Percentiles rank a stretch among this genome's conserved stretches.
Evolutionary conservation across 1,284 basidiomycete genomes (phyloP).

Genomic region (Pulveroboletus sp.): DNA sequence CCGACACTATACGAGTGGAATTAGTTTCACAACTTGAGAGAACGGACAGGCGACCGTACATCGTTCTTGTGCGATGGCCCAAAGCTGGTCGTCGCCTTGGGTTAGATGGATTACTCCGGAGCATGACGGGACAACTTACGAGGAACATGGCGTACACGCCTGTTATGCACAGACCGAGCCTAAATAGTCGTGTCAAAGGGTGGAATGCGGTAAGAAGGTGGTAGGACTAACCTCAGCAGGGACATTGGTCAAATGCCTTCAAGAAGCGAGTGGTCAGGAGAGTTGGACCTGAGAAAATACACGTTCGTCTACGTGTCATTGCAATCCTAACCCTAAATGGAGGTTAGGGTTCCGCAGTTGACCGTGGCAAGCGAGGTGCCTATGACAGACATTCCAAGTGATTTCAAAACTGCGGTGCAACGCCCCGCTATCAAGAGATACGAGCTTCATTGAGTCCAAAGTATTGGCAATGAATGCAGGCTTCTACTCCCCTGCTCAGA

Average conservation of each 20-base stretch:
- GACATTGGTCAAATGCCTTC: constrained; percentile 24
- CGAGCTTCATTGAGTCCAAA: no score
- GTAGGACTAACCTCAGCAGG: constrained; percentile 27
- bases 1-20: constrained; percentile 59
- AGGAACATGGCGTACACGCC: constrained; percentile 83
- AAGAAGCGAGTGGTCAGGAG: neutral
- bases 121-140: constrained; percentile 42
- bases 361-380: no score
- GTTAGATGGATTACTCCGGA: neutral
- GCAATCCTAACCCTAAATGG: constrained; percentile 19
- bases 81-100: constrained; percentile 45
- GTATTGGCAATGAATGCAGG: no score
- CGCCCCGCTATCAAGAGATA: no score
- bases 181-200: constrained; percentile 27
- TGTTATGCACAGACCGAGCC: constrained; percentile 62
- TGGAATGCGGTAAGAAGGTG: neutral
- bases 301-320: constrained; percentile 30
- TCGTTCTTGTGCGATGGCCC: constrained; percentile 92
- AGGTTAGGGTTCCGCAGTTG: constrained; percentile 32
- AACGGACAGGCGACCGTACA: constrained; percentile 48
- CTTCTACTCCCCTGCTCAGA: no score
- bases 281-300: neutral
- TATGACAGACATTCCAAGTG: no score
- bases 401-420: no score
- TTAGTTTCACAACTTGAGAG: constrained; percentile 9